Base-by-base conservation (phyloP, 805 yeast species). In the Ogataea methylovora region DNA sequence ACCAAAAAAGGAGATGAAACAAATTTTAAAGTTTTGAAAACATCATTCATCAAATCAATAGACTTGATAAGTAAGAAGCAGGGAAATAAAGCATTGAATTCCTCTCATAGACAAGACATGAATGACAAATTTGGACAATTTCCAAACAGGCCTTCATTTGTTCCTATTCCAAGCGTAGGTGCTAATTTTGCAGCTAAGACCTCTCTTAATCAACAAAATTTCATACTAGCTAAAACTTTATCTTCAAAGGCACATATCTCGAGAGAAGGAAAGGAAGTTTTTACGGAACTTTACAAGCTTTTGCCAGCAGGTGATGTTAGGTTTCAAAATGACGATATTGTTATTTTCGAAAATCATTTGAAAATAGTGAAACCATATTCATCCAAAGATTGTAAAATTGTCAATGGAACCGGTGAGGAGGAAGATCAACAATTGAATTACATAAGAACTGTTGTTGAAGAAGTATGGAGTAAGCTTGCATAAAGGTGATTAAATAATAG, bases 41-140 rank as follows among this genome's bases (percentile, higher is more conserved):
- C 75, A 8, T 52, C 74, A 2, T 79, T 73, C 49, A 68, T 82
- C 41, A 78, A 75, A 46, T 60, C 63, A 5, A 61, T 80, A 13
- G 62, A 16, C 27, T 49, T 68, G 9, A 45, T 62, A 33, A 73
- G 66, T 30, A 70, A 56, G 42, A 65, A 56, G 36, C 56, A 44
- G 28, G 36, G 13, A 27, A 27, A 10, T 13, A 23, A n/a, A 24
- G 34, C 9, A 40, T 37, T 20, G 22, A 20, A 20, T 7, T 7
- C 21, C 4, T 15, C 11, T 4, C 18, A 15, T 8, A 11, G 14
- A 11, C 28, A 28, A 11, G 33, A 37, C 14, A 30, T 50, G 22
- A 47, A 44, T 34, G 52, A 50, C 8, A 48, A 44, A 34, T 54
- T 53, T 32, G 32, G 40, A 5, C 30, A 27, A 5, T 41, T 40